These are phyloP conservation scores for Nakazawaea ishiwadae DNA, from an alignment of 805 yeast genomes.

Conservation along the genomic window DNA sequence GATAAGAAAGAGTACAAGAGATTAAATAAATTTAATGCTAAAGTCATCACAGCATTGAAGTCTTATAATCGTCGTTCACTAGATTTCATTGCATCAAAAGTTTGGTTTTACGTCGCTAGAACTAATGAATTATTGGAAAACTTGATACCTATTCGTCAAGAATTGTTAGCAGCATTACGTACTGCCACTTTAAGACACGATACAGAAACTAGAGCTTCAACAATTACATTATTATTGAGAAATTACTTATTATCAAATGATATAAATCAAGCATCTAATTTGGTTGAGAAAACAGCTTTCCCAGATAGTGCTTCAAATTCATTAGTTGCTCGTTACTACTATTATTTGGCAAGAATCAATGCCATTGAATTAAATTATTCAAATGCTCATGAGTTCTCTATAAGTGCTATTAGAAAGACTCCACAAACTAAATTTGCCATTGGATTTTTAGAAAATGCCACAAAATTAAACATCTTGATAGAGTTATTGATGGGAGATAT, in stretches of 20 bases:
- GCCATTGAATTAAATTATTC: slow-evolving; percentile 93
- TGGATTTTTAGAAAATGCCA: slow-evolving; percentile 87
- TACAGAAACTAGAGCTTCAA: slow-evolving; percentile 82
- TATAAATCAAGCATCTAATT: slow-evolving; percentile 80
- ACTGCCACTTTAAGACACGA: slow-evolving; percentile 91
- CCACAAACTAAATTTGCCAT: slow-evolving; percentile 83
- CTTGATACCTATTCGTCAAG: slow-evolving; percentile 58
- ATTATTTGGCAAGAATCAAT: slow-evolving; percentile 83
- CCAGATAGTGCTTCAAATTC: slow-evolving; percentile 84
- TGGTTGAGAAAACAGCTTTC: slow-evolving; percentile 84
- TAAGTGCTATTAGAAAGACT: slow-evolving; percentile 94
- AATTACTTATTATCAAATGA: slow-evolving; percentile 75
- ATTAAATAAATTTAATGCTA: slow-evolving; percentile 49
- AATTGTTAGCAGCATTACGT: slow-evolving; percentile 69
- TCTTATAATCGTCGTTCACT: slow-evolving; percentile 74
- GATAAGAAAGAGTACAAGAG: slow-evolving; percentile 50
- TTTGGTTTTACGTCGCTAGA: slow-evolving; percentile 88
- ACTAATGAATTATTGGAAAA: slow-evolving; percentile 61
- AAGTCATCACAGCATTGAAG: slow-evolving; percentile 49
- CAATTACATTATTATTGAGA: slow-evolving; percentile 82
- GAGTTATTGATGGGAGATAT: slow-evolving; percentile 95
- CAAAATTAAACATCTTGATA: slow-evolving; percentile 81
- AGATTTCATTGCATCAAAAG: slow-evolving; percentile 82
- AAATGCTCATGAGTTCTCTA: slow-evolving; percentile 81
- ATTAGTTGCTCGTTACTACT: slow-evolving; percentile 85